These are phyloP conservation scores for Pichia deserticola DNA, from an alignment of 805 yeast species.

Conservation along the genomic window DNA sequence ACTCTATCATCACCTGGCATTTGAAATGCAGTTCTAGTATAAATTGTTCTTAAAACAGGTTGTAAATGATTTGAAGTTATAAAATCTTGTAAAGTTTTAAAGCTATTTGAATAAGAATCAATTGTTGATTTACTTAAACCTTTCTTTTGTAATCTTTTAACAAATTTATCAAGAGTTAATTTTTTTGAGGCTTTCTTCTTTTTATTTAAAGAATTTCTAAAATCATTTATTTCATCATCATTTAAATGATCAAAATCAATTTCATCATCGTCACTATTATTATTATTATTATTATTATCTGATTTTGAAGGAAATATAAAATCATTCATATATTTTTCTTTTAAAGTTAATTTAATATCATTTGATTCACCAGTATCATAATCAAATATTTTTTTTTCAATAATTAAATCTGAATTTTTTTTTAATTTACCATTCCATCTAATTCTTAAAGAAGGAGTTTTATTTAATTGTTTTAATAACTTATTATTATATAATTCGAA, in stretches of 20 bases:
- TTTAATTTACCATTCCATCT: conserved; percentile 84
- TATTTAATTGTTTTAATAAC: conserved; percentile 53
- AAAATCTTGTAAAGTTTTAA: conserved; percentile 54
- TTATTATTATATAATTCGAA: conserved; percentile 85
- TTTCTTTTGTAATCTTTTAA: conserved; percentile 56
- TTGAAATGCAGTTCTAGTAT: conserved; percentile 92
- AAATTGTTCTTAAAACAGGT: conserved; percentile 81
- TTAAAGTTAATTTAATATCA: conserved; percentile 60
- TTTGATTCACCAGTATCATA: conserved; percentile 36
- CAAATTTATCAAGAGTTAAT: conserved; percentile 36
- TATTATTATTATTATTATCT: conserved; percentile 32
- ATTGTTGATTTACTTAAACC: conserved; percentile 48
- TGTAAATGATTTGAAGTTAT: conserved; percentile 61
- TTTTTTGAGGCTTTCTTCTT: conserved; percentile 21
- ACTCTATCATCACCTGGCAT: conserved; percentile 96
- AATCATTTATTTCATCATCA: conserved; percentile 7
- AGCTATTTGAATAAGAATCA: conserved; percentile 44
- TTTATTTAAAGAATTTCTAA: conserved; percentile 4
- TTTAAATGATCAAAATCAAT: conserved; percentile 12
- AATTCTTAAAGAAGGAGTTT: conserved; percentile 69
- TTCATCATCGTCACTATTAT: conserved; percentile 22
- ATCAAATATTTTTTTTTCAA: conserved; percentile 75
- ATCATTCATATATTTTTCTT: conserved; percentile 74
- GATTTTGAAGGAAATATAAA: conserved; percentile 36
- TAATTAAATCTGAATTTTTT: conserved; percentile 67